A percentile compares a stretch with the other conserved stretches of the same genome.
Conservation (phyloP, 306 rosid genomes). For the Sesbania bispinosa region DNA sequence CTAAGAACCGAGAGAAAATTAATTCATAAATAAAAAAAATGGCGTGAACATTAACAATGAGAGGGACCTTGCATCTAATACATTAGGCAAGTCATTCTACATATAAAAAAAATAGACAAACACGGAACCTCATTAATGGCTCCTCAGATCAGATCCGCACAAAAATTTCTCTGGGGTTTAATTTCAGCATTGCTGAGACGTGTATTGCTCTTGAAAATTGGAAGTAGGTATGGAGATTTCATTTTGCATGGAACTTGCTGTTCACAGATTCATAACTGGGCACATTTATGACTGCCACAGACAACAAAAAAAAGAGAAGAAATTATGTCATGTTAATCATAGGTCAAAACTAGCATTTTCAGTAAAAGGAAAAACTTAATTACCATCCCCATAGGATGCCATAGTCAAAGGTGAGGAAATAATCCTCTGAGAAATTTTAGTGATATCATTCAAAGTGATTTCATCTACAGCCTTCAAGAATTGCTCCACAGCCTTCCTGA, state of each 20-base stretch:
- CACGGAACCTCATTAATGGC: slow-evolving; percentile 18
- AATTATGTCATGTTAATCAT: not conserved
- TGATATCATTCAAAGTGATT: slow-evolving; percentile 68
- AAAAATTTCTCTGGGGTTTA: slow-evolving; percentile 34
- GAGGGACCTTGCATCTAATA: not conserved
- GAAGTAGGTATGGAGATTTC: slow-evolving; percentile 41
- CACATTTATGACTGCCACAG: slow-evolving; percentile 69
- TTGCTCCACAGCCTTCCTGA: slow-evolving; percentile 86
- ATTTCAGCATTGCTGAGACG: slow-evolving; percentile 27
- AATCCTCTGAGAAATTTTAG: slow-evolving; percentile 57
- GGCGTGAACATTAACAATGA: not conserved
- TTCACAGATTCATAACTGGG: slow-evolving; percentile 78
- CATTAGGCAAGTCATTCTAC: not conserved
- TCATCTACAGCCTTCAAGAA: slow-evolving; percentile 81
- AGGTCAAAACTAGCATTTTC: not conserved
- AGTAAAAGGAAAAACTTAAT: not conserved
- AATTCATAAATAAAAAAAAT: slow-evolving; percentile 1
- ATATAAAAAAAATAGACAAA: not conserved
- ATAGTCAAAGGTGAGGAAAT: slow-evolving; percentile 90
- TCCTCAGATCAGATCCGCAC: slow-evolving; percentile 32
- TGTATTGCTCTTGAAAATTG: slow-evolving; percentile 25
- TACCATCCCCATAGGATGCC: slow-evolving; percentile 97
- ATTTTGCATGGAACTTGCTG: slow-evolving; percentile 65
- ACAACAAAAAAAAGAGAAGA: not conserved
- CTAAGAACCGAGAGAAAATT: not conserved